Conservation (phyloP, 2,329 filamentous ascomycete species). For the Ceratocystis diversiconidia region DNA sequence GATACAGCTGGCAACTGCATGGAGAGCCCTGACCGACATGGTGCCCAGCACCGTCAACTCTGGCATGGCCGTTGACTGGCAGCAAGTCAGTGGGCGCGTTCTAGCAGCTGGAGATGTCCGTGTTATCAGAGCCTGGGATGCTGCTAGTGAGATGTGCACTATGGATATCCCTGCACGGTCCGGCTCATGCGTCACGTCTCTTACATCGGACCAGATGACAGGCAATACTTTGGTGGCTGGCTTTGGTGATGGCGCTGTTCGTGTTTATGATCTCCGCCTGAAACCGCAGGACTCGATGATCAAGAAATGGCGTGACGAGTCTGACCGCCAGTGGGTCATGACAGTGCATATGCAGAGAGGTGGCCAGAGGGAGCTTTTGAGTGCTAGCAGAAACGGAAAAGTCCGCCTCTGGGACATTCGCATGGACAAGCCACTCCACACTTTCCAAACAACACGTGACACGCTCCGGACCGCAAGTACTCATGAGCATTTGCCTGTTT, state of each 20-base stretch:
- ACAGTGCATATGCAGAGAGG: slow-evolving; percentile 95
- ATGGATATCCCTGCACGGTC: slow-evolving; percentile 91
- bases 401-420: slow-evolving; percentile 94
- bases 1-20: slow-evolving; percentile 77
- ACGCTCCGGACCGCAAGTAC: slow-evolving; percentile 75
- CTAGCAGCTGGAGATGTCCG: slow-evolving; percentile 94
- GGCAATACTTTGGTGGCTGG: slow-evolving; percentile 92
- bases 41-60: slow-evolving; percentile 89
- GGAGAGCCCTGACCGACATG: slow-evolving; percentile 84
- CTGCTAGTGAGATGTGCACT: slow-evolving; percentile 79
- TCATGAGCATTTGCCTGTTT: slow-evolving; percentile 92
- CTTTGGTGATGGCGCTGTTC: slow-evolving; percentile 86
- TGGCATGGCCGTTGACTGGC: slow-evolving; percentile 96
- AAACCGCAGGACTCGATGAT: slow-evolving; percentile 84
- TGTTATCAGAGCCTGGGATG: slow-evolving; percentile 92
- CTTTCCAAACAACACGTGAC: slow-evolving; percentile 60
- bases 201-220: slow-evolving; percentile 95
- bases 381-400: slow-evolving; percentile 80
- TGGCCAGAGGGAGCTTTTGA: slow-evolving; percentile 79
- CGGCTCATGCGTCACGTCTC: slow-evolving; percentile 84
- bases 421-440: slow-evolving; percentile 62
- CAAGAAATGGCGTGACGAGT: slow-evolving; percentile 88
- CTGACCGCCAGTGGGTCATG: slow-evolving; percentile 76
- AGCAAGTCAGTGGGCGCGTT: slow-evolving; percentile 88
- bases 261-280: slow-evolving; percentile 82